These are phyloP conservation scores for Lactarius quietus DNA, from an alignment of 768 basidiomycete species.

Conservation along the genomic window DNA sequence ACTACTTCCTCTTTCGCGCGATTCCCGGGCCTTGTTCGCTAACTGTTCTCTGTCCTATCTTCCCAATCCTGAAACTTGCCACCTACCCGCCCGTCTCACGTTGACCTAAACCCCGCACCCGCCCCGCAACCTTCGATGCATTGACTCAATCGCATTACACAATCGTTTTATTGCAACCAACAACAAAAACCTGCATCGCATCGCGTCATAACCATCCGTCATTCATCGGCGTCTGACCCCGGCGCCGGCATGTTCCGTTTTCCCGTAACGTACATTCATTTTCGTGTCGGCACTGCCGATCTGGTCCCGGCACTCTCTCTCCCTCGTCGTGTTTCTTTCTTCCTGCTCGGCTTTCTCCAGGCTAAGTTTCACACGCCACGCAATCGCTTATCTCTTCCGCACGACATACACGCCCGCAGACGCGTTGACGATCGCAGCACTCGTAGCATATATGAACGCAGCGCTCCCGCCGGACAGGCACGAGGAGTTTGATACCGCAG, in stretches of 20 bases:
- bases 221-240: neutral
- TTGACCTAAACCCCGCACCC: slow-evolving; percentile 4
- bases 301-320: neutral
- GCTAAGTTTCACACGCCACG: slow-evolving; percentile 55
- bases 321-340: neutral
- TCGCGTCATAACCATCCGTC: neutral
- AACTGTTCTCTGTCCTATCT: neutral
- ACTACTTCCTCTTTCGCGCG: slow-evolving; percentile 4
- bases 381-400: slow-evolving; percentile 60
- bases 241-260: neutral
- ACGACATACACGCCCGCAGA: slow-evolving; percentile 65
- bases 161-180: neutral
- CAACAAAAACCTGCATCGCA: neutral
- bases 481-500: slow-evolving; percentile 76
- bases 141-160: neutral
- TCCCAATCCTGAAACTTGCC: neutral
- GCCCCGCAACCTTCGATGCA: neutral
- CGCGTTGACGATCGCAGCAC: slow-evolving; percentile 64
- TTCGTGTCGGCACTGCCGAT: neutral
- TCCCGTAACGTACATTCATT: neutral
- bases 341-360: slow-evolving; percentile 34
- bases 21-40: neutral
- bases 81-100: slow-evolving; percentile 1
- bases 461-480: slow-evolving; percentile 76
- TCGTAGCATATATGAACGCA: slow-evolving; percentile 70